Evolutionary conservation across 148 eudicot species (phyloP).

Genomic region (Chenopodium album): DNA sequence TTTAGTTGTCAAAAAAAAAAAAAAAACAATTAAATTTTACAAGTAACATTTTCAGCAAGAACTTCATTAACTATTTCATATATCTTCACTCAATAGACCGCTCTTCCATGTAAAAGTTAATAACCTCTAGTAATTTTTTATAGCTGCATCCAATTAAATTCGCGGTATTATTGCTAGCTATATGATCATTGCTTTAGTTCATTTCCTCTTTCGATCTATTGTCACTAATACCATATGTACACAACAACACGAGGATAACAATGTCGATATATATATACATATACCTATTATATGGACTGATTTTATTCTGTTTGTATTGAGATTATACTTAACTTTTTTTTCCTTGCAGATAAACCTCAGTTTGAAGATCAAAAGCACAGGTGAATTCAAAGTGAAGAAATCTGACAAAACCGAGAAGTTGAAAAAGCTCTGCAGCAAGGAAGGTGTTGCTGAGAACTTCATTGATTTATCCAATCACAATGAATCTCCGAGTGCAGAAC

Average conservation of each 20-base stretch:
- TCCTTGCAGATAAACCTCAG: constrained; percentile 24
- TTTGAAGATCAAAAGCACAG: constrained; percentile 26
- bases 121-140: background rate
- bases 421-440: constrained; percentile 11
- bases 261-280: too few species aligned
- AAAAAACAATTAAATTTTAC: too few species aligned
- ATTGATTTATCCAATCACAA: background rate
- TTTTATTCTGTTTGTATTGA: too few species aligned
- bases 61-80: too few species aligned
- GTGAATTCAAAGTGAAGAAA: constrained; percentile 20
- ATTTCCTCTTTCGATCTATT: background rate
- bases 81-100: too few species aligned
- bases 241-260: too few species aligned
- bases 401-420: constrained; percentile 15
- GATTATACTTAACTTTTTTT: background rate
- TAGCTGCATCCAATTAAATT: background rate
- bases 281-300: too few species aligned
- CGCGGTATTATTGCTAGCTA: background rate
- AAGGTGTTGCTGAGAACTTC: too few species aligned
- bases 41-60: too few species aligned
- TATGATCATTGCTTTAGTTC: background rate
- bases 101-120: too few species aligned
- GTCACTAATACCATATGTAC: background rate
- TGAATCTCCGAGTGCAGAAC: constrained; percentile 20
- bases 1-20: too few species aligned